These are phyloP conservation scores for Vaccinium vitisidaea DNA, from an alignment of 148 eudicot genomes.

Conservation along the genomic window DNA sequence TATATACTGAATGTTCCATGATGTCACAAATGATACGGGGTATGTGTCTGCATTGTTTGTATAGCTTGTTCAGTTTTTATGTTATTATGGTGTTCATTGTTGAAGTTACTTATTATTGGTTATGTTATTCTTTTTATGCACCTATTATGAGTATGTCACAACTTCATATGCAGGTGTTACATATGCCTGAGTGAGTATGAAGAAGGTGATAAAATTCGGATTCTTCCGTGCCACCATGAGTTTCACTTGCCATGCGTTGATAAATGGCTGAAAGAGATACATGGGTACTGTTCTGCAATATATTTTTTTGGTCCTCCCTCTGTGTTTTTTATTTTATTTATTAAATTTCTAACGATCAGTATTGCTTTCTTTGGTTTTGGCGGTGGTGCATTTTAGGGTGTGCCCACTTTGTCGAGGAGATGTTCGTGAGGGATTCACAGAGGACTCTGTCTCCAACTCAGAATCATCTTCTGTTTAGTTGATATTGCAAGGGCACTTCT, in stretches of 20 bases:
- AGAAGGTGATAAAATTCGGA: constrained; percentile 63
- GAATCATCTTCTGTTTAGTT: constrained; percentile 17
- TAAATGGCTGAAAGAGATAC: constrained; percentile 91
- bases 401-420: constrained; percentile 90
- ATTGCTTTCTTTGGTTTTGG: not conserved
- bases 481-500: constrained; percentile 10
- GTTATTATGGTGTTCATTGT: not conserved
- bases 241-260: constrained; percentile 76
- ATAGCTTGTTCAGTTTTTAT: not conserved
- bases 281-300: constrained; percentile 45
- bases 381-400: constrained; percentile 37
- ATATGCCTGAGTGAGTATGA: constrained; percentile 80
- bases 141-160: not conserved
- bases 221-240: constrained; percentile 79
- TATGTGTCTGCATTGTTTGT: not conserved
- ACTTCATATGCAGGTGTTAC: constrained; percentile 19
- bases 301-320: not conserved
- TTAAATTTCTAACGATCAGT: not conserved
- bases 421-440: constrained; percentile 47
- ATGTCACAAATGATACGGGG: not conserved
- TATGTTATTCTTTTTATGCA: not conserved
- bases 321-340: not conserved
- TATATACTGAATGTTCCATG: not conserved
- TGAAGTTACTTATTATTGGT: not conserved
- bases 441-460: constrained; percentile 33